These are phyloP conservation scores for Aegilops tauschii DNA, from an alignment of 176 grass and related monocot genomes.

Conservation along the genomic window DNA sequence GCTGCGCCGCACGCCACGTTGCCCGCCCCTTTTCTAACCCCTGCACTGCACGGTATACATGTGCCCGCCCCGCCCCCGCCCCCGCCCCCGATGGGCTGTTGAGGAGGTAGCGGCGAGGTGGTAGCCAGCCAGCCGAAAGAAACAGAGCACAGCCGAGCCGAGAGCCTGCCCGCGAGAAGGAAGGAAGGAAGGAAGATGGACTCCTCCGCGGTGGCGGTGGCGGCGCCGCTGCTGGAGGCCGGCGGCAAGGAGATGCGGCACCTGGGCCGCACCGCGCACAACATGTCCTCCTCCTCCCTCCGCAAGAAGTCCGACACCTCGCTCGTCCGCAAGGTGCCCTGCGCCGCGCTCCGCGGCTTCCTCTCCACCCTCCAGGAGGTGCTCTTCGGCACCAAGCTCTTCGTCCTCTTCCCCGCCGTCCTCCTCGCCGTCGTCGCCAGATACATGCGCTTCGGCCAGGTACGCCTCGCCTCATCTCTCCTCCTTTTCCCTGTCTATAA, in stretches of 20 bases:
- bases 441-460: constrained; percentile 47
- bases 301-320: constrained; percentile 76
- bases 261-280: constrained; percentile 66
- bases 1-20: background rate
- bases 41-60: background rate
- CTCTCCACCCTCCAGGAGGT: constrained; percentile 74
- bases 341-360: constrained; percentile 28
- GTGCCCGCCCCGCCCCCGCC: too few species aligned
- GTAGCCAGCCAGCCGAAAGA: too few species aligned
- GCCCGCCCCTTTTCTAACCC: background rate
- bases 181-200: background rate
- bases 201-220: background rate
- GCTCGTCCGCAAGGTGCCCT: constrained; percentile 73
- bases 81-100: too few species aligned
- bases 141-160: too few species aligned
- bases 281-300: constrained; percentile 79
- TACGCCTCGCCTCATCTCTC: background rate
- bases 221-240: background rate
- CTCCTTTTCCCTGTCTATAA: background rate
- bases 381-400: constrained; percentile 77
- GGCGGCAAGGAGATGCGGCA: constrained; percentile 30
- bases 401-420: constrained; percentile 72
- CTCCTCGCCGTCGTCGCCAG: constrained; percentile 50
- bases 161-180: too few species aligned
- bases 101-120: too few species aligned